Percentiles rank a stretch among this genome's conserved stretches.
These are phyloP conservation scores for Eutrema japonicum DNA, from an alignment of 345 rosid genomes.

Conservation along the genomic window DNA sequence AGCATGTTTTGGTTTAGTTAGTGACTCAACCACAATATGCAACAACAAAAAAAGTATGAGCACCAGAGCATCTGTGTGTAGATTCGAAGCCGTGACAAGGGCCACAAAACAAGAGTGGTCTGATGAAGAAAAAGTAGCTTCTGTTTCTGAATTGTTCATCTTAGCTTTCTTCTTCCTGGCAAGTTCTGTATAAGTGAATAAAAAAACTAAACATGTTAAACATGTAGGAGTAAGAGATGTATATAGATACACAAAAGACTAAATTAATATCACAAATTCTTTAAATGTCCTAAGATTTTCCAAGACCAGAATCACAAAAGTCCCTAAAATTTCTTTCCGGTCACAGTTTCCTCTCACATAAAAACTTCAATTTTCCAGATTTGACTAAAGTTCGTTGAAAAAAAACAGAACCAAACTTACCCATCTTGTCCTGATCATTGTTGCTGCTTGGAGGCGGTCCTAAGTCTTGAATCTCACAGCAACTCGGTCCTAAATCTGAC, in stretches of 20 bases:
- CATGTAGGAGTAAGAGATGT: no score
- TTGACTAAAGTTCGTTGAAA: background rate
- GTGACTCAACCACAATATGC: no score
- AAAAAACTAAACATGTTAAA: background rate
- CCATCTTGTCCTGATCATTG: background rate
- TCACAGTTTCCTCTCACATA: background rate
- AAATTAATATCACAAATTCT: no score
- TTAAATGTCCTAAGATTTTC: no score
- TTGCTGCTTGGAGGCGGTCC: background rate
- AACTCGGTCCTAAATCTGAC: background rate
- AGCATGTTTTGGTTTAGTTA: no score
- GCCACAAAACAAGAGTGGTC: constrained; percentile 8
- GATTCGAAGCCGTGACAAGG: constrained; percentile 16
- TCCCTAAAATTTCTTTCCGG: background rate
- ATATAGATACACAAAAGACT: no score
- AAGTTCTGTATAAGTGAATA: background rate
- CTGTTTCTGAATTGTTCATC: background rate
- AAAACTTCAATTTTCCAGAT: background rate
- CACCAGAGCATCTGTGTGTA: constrained; percentile 13
- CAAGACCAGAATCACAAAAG: no score
- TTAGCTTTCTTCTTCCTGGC: background rate
- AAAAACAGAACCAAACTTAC: background rate
- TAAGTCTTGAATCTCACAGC: background rate
- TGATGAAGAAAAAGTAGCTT: background rate
- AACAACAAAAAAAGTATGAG: background rate